A percentile compares a stretch with the other conserved stretches of the same genome.
Conservation (phyloP, 139 green algal genomes). For the Chlorella sp. region DNA sequence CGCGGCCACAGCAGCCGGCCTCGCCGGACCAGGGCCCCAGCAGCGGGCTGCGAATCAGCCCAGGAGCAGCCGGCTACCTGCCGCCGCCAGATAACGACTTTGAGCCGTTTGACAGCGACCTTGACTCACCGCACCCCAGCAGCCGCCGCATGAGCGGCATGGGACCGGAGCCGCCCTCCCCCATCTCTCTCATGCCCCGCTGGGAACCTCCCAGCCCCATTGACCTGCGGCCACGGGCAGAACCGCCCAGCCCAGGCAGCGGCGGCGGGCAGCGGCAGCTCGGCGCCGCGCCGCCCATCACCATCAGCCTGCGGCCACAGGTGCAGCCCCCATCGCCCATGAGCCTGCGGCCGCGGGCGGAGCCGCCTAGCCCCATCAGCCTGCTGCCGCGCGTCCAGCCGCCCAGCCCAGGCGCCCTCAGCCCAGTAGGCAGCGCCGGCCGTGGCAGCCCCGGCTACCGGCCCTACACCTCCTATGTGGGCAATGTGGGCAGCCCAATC, state of each 20-base stretch:
- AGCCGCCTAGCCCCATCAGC: conserved; percentile 1
- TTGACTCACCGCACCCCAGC: background rate
- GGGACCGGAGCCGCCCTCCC: background rate
- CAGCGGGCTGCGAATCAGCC: no score
- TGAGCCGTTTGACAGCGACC: background rate
- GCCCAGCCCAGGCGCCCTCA: background rate
- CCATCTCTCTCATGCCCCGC: background rate
- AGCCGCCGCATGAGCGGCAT: background rate
- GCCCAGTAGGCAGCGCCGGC: background rate
- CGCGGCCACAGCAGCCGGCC: background rate
- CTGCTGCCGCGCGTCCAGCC: background rate
- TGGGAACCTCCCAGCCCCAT: background rate
- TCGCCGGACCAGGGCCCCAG: background rate
- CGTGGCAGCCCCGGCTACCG: background rate
- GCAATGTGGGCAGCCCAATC: background rate
- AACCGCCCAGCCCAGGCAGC: no score
- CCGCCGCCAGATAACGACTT: background rate
- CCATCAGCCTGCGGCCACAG: no score
- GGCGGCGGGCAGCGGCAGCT: no score
- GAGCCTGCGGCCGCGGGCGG: no score
- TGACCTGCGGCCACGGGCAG: background rate
- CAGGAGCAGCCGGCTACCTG: background rate
- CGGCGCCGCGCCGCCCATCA: no score
- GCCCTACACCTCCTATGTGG: no score
- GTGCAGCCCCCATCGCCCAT: no score